Conservation (phyloP, 1,284 basidiomycete species). For the Ceratobasidium theobromae region DNA sequence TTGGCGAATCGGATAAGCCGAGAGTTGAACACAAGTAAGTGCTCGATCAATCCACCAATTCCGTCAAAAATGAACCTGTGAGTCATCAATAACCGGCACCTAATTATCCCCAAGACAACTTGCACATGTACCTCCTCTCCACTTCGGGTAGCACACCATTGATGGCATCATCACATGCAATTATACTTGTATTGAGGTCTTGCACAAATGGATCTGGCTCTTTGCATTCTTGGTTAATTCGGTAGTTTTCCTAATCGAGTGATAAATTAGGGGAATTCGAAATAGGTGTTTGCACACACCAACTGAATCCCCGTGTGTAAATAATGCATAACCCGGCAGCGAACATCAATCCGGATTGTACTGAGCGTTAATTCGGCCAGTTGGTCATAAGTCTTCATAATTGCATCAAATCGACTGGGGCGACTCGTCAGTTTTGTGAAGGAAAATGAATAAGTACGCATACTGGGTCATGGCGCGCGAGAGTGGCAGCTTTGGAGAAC, state of each 20-base stretch:
- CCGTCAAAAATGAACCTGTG: constrained; percentile 84
- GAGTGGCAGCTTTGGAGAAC: constrained; percentile 64
- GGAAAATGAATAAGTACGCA: constrained; percentile 42
- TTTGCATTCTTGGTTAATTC: constrained; percentile 74
- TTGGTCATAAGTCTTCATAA: constrained; percentile 87
- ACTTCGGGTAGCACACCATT: constrained; percentile 60
- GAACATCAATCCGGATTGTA: constrained; percentile 86
- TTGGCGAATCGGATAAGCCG: constrained; percentile 73
- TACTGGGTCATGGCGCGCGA: constrained; percentile 86
- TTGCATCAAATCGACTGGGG: constrained; percentile 80
- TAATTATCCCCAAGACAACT: not conserved
- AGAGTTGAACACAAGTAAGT: constrained; percentile 75
- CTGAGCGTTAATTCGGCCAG: constrained; percentile 84
- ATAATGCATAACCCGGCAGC: constrained; percentile 83
- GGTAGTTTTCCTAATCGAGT: constrained; percentile 71
- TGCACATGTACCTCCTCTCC: constrained; percentile 59
- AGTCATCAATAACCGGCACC: not conserved
- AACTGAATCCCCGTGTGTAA: constrained; percentile 75
- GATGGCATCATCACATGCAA: constrained; percentile 73
- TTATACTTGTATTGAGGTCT: constrained; percentile 83
- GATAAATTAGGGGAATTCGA: not conserved
- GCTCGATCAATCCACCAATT: constrained; percentile 83
- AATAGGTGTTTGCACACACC: constrained; percentile 48
- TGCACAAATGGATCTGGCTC: constrained; percentile 91
- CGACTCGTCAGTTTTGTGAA: constrained; percentile 24